Evolutionary conservation across 306 rosid species (phyloP).

Genomic region (Vigna reflexopilosa): DNA sequence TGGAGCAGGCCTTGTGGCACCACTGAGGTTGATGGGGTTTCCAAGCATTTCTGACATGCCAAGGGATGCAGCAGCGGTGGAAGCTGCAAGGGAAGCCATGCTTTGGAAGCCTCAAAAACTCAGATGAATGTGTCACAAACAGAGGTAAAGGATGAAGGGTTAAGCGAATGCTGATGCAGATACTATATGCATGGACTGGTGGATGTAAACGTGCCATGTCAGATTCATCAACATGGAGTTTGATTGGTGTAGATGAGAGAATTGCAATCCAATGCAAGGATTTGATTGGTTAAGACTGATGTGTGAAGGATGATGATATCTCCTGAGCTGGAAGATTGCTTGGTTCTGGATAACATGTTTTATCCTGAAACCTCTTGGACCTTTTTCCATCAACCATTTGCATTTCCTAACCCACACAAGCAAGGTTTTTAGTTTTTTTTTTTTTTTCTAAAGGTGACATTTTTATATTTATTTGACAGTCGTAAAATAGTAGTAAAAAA

Average conservation of each 20-base stretch:
- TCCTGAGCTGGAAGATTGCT: constrained; percentile 41
- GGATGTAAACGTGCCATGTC: constrained; percentile 83
- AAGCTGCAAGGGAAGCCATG: constrained; percentile 87
- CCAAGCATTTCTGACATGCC: constrained; percentile 96
- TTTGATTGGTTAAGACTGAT: constrained; percentile 64
- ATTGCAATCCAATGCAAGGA: constrained; percentile 68
- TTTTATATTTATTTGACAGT: too few species aligned
- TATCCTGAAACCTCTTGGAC: constrained; percentile 49
- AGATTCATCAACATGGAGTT: constrained; percentile 53
- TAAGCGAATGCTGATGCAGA: constrained; percentile 27
- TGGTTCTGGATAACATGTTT: constrained; percentile 67
- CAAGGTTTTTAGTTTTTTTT: not conserved
- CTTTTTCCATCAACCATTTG: constrained; percentile 36
- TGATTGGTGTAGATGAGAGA: constrained; percentile 60
- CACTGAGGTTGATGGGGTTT: constrained; percentile 70
- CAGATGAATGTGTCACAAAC: constrained; percentile 15
- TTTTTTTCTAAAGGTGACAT: too few species aligned
- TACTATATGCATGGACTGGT: constrained; percentile 72
- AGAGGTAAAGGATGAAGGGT: constrained; percentile 27
- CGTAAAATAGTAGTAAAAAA: too few species aligned
- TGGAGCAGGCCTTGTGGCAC: constrained; percentile 69
- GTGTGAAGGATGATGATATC: constrained; percentile 62
- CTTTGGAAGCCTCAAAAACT: constrained; percentile 38
- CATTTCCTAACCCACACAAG: not conserved
- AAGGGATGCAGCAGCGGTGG: constrained; percentile 79